A percentile compares a stretch with the other conserved stretches of the same genome.
phyloP scores from a whole-genome alignment of 1,284 basidiomycete genomes.

The Ceratobasidium sp. region DNA sequence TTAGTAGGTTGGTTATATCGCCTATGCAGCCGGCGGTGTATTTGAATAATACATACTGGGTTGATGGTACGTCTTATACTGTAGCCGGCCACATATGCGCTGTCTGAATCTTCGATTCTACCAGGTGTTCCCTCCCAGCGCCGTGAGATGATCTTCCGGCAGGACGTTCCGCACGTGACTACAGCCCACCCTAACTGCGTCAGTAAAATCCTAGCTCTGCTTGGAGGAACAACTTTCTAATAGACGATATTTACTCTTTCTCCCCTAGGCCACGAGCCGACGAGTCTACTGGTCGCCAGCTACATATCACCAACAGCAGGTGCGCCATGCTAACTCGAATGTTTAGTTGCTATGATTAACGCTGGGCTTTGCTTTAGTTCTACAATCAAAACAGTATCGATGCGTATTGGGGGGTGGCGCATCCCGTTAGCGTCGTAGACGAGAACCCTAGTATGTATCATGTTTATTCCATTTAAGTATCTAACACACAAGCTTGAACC shows the following conservation, averaged over 20 bases:
- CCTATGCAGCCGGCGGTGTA: background rate
- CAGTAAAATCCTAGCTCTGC: too few relatives aligned
- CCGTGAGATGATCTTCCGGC: background rate
- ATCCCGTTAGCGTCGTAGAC: background rate
- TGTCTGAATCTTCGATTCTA: too few relatives aligned
- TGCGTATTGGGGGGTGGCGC: background rate
- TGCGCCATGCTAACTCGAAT: background rate
- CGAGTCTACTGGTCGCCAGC: background rate
- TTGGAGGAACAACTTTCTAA: too few relatives aligned
- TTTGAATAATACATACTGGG: background rate
- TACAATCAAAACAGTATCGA: background rate
- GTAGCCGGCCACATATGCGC: too few relatives aligned
- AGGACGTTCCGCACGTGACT: background rate
- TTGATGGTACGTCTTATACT: background rate
- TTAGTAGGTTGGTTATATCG: background rate
- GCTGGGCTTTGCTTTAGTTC: background rate
- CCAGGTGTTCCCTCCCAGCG: background rate
- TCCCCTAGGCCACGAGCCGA: background rate
- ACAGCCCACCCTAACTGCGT: too few relatives aligned
- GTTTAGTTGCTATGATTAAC: background rate
- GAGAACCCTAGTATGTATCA: background rate
- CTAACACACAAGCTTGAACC: too few relatives aligned
- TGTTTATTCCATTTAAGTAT: too few relatives aligned
- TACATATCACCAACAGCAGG: background rate
- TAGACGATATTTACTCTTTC: too few relatives aligned